These are phyloP conservation scores for Dipteronia sinensis DNA, from an alignment of 345 rosid genomes.

Conservation along the genomic window DNA sequence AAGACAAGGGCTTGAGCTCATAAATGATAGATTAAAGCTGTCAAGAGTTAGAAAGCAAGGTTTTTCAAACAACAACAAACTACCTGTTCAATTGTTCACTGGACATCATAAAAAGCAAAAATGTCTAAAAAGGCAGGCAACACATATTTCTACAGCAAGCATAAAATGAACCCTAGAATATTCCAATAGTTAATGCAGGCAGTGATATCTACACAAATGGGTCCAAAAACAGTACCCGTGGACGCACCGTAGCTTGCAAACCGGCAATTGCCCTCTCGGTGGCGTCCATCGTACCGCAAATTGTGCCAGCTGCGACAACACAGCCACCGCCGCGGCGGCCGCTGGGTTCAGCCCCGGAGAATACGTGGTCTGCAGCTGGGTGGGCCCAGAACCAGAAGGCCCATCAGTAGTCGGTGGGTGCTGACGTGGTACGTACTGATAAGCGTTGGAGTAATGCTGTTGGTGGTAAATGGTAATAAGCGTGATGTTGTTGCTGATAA, in stretches of 20 bases:
- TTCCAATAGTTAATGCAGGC: background rate
- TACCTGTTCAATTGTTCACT: no score
- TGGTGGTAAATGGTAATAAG: no score
- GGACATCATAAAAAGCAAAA: no score
- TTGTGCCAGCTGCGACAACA: slow-evolving; percentile 32
- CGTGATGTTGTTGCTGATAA: no score
- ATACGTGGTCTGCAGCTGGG: slow-evolving; percentile 5
- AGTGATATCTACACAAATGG: background rate
- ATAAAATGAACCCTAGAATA: background rate
- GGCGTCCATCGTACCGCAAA: slow-evolving; percentile 30
- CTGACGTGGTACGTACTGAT: background rate
- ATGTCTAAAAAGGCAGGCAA: no score
- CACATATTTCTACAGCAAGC: no score
- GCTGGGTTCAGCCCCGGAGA: slow-evolving; percentile 19
- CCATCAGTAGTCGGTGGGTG: no score
- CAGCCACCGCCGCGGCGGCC: slow-evolving; percentile 21
- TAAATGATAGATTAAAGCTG: no score
- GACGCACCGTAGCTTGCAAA: background rate
- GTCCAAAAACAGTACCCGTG: slow-evolving; percentile 7
- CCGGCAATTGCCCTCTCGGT: slow-evolving; percentile 33
- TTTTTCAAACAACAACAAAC: no score
- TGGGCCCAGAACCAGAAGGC: no score
- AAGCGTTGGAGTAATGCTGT: no score
- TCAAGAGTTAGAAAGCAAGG: background rate
- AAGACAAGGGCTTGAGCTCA: background rate